Evolutionary conservation across 2,329 filamentous ascomycete species (phyloP).

Genomic region (Colletotrichum chrysophilum): DNA sequence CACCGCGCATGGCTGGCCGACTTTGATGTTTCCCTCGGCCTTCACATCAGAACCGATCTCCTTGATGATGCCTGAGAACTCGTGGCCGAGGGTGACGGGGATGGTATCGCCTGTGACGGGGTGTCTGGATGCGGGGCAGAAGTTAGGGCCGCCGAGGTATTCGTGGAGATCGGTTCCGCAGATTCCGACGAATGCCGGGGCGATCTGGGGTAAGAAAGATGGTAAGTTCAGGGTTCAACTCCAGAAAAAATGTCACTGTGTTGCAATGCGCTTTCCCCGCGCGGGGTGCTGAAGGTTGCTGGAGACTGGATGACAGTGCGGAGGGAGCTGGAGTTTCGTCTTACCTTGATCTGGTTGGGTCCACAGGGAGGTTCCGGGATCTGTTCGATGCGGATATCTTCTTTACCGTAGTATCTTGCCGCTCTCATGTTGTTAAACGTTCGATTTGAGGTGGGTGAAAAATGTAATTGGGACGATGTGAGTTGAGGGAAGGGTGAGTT

Average conservation of each 20-base stretch:
- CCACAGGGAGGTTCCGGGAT: conserved; percentile 51
- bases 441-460: not conserved
- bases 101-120: conserved; percentile 59
- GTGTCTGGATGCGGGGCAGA: conserved; percentile 48
- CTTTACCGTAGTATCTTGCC: conserved; percentile 58
- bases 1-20: conserved; percentile 61
- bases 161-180: conserved; percentile 40
- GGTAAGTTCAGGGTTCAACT: not conserved
- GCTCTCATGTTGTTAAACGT: conserved; percentile 48
- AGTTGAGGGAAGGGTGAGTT: not conserved
- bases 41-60: conserved; percentile 42
- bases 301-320: not conserved
- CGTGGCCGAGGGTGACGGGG: conserved; percentile 66
- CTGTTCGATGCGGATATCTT: conserved; percentile 59
- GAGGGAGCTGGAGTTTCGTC: not conserved
- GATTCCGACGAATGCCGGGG: conserved; percentile 36
- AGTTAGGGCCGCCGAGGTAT: conserved; percentile 32
- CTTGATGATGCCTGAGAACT: conserved; percentile 65
- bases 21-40: conserved; percentile 35
- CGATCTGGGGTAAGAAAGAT: conserved; percentile 20
- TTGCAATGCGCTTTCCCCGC: not conserved
- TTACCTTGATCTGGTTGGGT: conserved; percentile 50
- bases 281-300: not conserved
- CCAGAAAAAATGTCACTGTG: not conserved
- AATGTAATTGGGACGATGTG: not conserved